Conservation (phyloP, 176 grass and related monocot genomes). For the Avena insularis region DNA sequence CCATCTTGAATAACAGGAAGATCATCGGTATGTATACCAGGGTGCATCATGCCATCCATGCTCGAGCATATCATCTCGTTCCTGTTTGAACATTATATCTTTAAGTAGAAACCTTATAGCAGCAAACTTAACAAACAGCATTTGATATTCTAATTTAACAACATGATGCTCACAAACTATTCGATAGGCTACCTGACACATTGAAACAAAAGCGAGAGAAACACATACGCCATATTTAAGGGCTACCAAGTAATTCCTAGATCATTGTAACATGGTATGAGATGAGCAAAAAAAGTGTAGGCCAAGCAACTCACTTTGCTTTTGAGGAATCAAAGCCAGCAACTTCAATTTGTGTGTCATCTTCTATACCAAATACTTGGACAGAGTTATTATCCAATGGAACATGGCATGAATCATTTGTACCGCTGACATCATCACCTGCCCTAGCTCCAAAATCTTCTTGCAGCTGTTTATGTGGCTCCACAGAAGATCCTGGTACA, state of each 20-base stretch:
- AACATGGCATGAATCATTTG: constrained; percentile 52
- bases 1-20: constrained; percentile 72
- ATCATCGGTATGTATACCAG: constrained; percentile 55
- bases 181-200: constrained; percentile 23
- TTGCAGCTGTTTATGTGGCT: constrained; percentile 53
- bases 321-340: constrained; percentile 58
- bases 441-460: constrained; percentile 51
- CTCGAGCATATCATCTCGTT: constrained; percentile 59
- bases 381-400: constrained; percentile 65
- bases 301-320: constrained; percentile 63
- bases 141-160: constrained; percentile 24
- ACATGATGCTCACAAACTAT: neutral
- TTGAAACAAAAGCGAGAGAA: constrained; percentile 15
- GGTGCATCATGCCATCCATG: constrained; percentile 67
- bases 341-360: constrained; percentile 60
- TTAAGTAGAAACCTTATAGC: constrained; percentile 18
- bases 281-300: neutral
- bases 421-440: constrained; percentile 41
- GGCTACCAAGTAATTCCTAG: constrained; percentile 21
- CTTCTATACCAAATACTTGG: constrained; percentile 72
- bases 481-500: constrained; percentile 34
- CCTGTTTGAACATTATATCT: constrained; percentile 40
- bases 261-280: constrained; percentile 18
- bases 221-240: neutral
- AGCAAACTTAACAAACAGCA: constrained; percentile 27